These are phyloP conservation scores for Pelagophyceae sp. DNA, from an alignment of 352 stramenopile genomes.

Conservation along the genomic window DNA sequence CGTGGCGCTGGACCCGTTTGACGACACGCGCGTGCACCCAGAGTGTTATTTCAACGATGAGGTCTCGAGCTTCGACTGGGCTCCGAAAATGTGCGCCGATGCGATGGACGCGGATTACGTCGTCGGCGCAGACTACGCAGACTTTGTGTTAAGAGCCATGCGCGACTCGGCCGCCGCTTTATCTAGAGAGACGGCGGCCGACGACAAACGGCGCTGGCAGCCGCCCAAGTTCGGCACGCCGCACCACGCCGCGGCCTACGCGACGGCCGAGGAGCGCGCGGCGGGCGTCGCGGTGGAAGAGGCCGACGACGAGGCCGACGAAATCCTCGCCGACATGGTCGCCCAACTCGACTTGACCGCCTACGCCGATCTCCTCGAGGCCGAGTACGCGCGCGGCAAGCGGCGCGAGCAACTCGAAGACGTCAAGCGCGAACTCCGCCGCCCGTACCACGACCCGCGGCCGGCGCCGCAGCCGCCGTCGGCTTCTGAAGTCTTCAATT, in stretches of 20 bases:
- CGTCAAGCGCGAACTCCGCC: constrained; percentile 62
- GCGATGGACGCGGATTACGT: constrained; percentile 45
- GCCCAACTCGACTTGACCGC: constrained; percentile 59
- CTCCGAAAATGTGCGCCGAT: constrained; percentile 57
- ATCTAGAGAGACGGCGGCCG: constrained; percentile 36
- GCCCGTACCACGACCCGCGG: constrained; percentile 52
- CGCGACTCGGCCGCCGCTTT: constrained; percentile 48
- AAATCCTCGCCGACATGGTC: constrained; percentile 54
- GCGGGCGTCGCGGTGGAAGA: constrained; percentile 36
- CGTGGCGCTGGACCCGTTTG: constrained; percentile 51
- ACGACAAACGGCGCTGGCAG: background rate
- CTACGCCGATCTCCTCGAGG: constrained; percentile 55
- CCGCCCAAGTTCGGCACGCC: constrained; percentile 4
- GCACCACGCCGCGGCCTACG: constrained; percentile 40
- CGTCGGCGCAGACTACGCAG: constrained; percentile 18
- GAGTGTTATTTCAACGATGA: constrained; percentile 45
- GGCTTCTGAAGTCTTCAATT: constrained; percentile 10
- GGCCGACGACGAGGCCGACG: constrained; percentile 40
- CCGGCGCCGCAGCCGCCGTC: constrained; percentile 21
- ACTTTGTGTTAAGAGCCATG: constrained; percentile 46
- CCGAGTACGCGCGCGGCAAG: constrained; percentile 23
- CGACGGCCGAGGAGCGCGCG: constrained; percentile 48
- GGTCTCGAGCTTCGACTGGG: constrained; percentile 43
- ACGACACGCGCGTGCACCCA: constrained; percentile 59
- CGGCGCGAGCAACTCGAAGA: constrained; percentile 55